These are phyloP conservation scores for Colletotrichum spinosum DNA, from an alignment of 2,329 filamentous ascomycete species.

Conservation along the genomic window DNA sequence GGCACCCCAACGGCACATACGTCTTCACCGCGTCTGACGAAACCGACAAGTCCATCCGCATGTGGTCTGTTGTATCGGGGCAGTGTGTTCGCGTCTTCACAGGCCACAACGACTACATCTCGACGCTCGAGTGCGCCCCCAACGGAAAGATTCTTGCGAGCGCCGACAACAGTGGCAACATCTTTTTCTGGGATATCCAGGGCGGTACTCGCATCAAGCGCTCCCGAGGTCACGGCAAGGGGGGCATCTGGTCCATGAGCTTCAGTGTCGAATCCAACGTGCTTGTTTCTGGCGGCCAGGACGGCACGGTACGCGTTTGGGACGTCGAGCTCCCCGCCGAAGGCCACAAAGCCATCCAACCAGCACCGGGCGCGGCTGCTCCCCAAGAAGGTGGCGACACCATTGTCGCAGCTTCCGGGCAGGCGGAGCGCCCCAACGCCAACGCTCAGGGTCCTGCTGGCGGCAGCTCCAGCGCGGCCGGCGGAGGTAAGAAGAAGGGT, in stretches of 20 bases:
- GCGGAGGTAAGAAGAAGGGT: slow-evolving; percentile 75
- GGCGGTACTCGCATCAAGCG: slow-evolving; percentile 89
- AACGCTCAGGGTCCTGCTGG: slow-evolving; percentile 43
- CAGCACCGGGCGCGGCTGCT: slow-evolving; percentile 31
- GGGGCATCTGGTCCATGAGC: slow-evolving; percentile 91
- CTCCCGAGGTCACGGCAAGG: slow-evolving; percentile 92
- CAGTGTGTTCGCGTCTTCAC: slow-evolving; percentile 91
- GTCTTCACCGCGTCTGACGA: slow-evolving; percentile 92
- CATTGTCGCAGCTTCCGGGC: slow-evolving; percentile 44
- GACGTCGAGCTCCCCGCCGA: slow-evolving; percentile 82
- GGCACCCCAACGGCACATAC: slow-evolving; percentile 95
- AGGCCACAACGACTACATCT: slow-evolving; percentile 90
- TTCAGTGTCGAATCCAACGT: slow-evolving; percentile 95
- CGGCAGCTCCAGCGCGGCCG: slow-evolving; percentile 43
- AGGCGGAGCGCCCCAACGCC: slow-evolving; percentile 43
- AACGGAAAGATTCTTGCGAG: slow-evolving; percentile 93
- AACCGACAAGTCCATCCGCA: slow-evolving; percentile 88
- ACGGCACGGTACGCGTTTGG: slow-evolving; percentile 94
- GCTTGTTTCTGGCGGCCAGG: slow-evolving; percentile 89
- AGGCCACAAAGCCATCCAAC: slow-evolving; percentile 64
- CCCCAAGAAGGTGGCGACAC: slow-evolving; percentile 45
- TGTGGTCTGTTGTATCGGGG: slow-evolving; percentile 95
- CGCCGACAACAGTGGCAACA: slow-evolving; percentile 88
- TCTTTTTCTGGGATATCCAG: slow-evolving; percentile 94
- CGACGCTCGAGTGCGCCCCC: slow-evolving; percentile 84